phyloP scores from a whole-genome alignment of 768 basidiomycete genomes.

The Leccinum variicolor region DNA sequence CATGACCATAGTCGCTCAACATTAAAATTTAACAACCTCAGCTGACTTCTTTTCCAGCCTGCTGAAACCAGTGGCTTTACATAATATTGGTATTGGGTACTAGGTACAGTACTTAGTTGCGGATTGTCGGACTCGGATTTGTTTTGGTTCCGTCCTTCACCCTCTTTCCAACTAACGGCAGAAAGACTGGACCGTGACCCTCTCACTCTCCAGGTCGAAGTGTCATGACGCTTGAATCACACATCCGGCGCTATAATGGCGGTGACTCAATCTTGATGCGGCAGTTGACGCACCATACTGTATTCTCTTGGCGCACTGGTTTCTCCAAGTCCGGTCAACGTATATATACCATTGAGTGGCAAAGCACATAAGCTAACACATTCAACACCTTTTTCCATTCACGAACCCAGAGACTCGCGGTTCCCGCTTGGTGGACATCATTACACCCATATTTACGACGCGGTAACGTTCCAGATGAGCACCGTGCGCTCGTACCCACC shows the following conservation, averaged over 20 bases:
- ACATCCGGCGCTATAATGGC: neutral
- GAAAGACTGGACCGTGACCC: neutral
- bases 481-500: constrained; percentile 7
- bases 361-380: neutral
- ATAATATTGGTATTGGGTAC: too few species aligned
- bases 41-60: too few species aligned
- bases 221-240: too few species aligned
- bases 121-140: neutral
- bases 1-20: too few species aligned
- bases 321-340: neutral
- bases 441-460: neutral
- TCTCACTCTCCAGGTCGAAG: neutral
- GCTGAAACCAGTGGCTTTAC: too few species aligned
- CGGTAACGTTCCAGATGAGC: constrained; percentile 5
- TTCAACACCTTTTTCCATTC: neutral
- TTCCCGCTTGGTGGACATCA: constrained; percentile 1
- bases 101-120: too few species aligned
- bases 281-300: neutral
- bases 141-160: neutral
- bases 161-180: neutral
- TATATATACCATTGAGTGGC: constrained; percentile 3
- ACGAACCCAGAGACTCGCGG: constrained; percentile 4
- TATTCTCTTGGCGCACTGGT: constrained; percentile 18
- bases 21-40: too few species aligned
- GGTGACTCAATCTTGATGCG: neutral